Evolutionary conservation across 495 filamentous ascomycete genomes (phyloP).

Genomic region (Lindgomyces ingoldianus): DNA sequence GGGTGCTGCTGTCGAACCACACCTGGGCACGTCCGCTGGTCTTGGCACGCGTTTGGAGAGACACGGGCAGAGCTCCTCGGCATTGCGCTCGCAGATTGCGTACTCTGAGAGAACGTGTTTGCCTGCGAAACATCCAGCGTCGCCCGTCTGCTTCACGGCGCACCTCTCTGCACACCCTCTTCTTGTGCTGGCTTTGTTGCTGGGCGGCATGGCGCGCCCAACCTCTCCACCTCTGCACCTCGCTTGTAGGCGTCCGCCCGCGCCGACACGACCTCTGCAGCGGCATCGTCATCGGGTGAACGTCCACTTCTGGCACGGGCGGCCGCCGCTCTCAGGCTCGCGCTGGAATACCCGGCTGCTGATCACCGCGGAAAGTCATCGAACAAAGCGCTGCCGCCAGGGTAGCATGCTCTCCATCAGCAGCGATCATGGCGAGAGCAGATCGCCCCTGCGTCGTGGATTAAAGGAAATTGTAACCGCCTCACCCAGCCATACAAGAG

Average conservation of each 20-base stretch:
- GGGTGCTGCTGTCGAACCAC: constrained; percentile 12
- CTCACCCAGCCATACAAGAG: constrained; percentile 17
- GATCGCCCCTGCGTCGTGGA: constrained; percentile 37
- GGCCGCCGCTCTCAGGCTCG: constrained; percentile 20
- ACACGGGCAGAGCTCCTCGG: constrained; percentile 12
- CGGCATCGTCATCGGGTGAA: constrained; percentile 4
- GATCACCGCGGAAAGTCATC: constrained; percentile 34
- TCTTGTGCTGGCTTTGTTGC: too few species aligned
- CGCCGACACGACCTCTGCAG: background rate
- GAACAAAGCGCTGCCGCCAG: constrained; percentile 9
- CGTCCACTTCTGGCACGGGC: constrained; percentile 35
- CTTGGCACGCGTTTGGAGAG: constrained; percentile 26
- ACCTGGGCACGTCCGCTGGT: constrained; percentile 21
- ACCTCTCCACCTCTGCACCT: background rate
- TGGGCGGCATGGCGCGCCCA: background rate
- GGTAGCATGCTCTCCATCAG: constrained; percentile 1
- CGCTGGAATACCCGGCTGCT: constrained; percentile 31
- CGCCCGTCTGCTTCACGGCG: constrained; percentile 31
- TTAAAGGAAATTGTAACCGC: constrained; percentile 35
- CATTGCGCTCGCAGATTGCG: constrained; percentile 19
- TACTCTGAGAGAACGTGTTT: constrained; percentile 10
- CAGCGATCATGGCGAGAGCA: constrained; percentile 37
- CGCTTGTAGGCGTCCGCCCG: too few species aligned
- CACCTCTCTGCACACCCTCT: too few species aligned
- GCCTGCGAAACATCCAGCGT: constrained; percentile 36